These are phyloP conservation scores for Rubroshorea leprosula DNA, from an alignment of 345 rosid genomes.

Conservation along the genomic window DNA sequence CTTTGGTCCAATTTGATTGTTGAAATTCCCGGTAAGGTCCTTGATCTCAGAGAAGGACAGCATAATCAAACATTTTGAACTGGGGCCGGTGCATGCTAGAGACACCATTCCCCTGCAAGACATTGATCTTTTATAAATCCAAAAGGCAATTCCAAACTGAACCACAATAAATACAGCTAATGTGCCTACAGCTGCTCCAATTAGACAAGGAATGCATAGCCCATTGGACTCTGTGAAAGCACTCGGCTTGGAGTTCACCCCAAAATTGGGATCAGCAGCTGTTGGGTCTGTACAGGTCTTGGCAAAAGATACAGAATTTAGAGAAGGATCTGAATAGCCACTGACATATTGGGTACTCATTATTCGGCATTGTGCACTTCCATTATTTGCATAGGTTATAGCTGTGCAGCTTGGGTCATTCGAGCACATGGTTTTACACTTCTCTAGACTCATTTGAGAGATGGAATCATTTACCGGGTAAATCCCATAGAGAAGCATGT, in stretches of 20 bases:
- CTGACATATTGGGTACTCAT: constrained; percentile 48
- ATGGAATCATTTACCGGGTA: constrained; percentile 58
- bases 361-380: constrained; percentile 42
- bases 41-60: constrained; percentile 56
- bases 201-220: constrained; percentile 51
- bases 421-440: constrained; percentile 49
- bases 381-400: constrained; percentile 54
- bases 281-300: constrained; percentile 64
- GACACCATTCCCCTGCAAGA: constrained; percentile 36
- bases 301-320: constrained; percentile 52
- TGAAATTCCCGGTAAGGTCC: constrained; percentile 50
- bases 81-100: constrained; percentile 28
- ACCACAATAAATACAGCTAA: constrained; percentile 36
- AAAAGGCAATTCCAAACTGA: constrained; percentile 48
- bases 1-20: constrained; percentile 44
- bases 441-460: constrained; percentile 34
- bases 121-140: constrained; percentile 42
- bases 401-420: constrained; percentile 47
- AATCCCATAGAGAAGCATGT: constrained; percentile 51
- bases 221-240: constrained; percentile 19
- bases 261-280: constrained; percentile 47
- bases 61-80: constrained; percentile 50
- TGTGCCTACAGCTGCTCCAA: constrained; percentile 52
- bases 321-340: constrained; percentile 62
- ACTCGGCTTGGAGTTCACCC: constrained; percentile 20